Conservation (phyloP, 169 alveolate species). For the Besnoitia besnoiti region DNA sequence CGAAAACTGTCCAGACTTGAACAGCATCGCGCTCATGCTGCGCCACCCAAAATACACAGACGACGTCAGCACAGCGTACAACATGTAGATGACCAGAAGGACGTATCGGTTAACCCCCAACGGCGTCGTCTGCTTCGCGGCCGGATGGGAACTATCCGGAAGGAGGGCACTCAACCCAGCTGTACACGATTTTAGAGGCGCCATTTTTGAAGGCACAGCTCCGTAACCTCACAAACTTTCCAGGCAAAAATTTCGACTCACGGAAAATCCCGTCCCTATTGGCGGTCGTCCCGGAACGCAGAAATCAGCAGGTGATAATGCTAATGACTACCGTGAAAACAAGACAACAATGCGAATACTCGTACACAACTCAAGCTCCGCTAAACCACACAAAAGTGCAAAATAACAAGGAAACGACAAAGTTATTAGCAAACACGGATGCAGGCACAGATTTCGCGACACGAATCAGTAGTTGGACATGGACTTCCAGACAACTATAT, state of each 20-base stretch:
- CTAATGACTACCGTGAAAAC: too few species aligned
- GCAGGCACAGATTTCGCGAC: background rate
- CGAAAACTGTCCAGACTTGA: conserved; percentile 20
- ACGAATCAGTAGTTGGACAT: background rate
- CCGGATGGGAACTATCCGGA: conserved; percentile 28
- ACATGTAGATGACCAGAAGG: conserved; percentile 14
- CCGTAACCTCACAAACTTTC: too few species aligned
- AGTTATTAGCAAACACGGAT: background rate
- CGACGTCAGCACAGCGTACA: conserved; percentile 11
- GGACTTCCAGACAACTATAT: conserved; percentile 4
- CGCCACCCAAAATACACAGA: conserved; percentile 51
- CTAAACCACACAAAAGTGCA: too few species aligned
- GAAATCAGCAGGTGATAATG: too few species aligned
- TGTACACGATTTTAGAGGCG: too few species aligned
- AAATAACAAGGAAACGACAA: background rate
- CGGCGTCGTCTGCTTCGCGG: conserved; percentile 15
- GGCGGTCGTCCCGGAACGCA: too few species aligned
- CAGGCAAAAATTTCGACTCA: too few species aligned
- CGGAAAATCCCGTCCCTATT: too few species aligned
- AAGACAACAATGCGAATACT: too few species aligned
- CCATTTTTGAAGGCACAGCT: too few species aligned
- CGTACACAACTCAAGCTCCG: too few species aligned
- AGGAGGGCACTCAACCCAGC: background rate
- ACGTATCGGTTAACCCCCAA: conserved; percentile 13
- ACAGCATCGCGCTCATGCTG: conserved; percentile 30